Percentiles rank a stretch among this genome's conserved stretches.
phyloP scores from a whole-genome alignment of 1,139 yeast genomes.

The Ogataea hybrid region DNA sequence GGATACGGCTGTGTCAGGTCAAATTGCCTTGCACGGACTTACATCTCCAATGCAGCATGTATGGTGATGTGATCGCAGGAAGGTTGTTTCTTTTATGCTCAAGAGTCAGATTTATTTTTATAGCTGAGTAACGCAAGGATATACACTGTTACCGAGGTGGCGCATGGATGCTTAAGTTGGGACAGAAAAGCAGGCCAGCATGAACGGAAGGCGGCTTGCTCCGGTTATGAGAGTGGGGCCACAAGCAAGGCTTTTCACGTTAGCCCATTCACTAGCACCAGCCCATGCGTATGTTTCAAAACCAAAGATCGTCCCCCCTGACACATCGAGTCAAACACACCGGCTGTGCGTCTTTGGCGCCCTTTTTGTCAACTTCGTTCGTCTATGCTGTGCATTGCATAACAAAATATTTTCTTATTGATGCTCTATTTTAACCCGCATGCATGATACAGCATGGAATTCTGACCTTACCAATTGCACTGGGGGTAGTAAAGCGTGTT shows the following conservation, averaged over 20 bases:
- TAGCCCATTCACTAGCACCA: too few species aligned
- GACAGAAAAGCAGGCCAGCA: too few species aligned
- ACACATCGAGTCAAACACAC: neutral
- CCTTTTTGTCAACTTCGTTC: neutral
- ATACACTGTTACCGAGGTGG: too few species aligned
- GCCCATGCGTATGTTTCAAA: neutral
- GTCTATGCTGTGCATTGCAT: constrained; percentile 7
- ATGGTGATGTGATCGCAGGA: neutral
- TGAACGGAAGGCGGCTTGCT: too few species aligned
- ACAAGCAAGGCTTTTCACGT: too few species aligned
- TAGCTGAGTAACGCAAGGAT: too few species aligned
- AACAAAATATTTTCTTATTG: neutral
- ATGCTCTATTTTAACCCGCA: constrained; percentile 2
- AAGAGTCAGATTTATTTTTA: too few species aligned
- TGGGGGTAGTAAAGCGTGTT: neutral
- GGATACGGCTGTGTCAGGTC: neutral
- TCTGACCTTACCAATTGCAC: constrained; percentile 1
- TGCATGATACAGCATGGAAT: constrained; percentile 9
- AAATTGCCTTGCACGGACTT: neutral
- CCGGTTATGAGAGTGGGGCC: too few species aligned
- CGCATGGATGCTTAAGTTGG: too few species aligned
- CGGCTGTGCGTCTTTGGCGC: neutral
- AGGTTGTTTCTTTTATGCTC: neutral
- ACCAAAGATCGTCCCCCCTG: neutral
- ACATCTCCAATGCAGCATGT: neutral